A percentile compares a stretch with the other conserved stretches of the same genome.
These are phyloP conservation scores for Chloris gayana DNA, from an alignment of 176 grass and related monocot species.

Conservation along the genomic window DNA sequence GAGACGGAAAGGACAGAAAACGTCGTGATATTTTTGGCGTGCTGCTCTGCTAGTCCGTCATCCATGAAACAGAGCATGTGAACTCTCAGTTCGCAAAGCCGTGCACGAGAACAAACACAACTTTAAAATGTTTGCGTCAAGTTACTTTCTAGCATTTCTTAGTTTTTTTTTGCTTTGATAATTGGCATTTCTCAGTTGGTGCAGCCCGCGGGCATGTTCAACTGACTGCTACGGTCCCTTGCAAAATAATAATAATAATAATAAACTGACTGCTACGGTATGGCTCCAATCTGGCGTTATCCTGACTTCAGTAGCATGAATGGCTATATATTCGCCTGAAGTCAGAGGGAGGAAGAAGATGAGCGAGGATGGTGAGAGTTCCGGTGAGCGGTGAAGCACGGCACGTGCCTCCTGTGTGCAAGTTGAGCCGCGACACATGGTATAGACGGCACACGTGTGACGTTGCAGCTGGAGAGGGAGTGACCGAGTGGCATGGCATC, in stretches of 20 bases:
- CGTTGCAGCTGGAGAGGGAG: not conserved
- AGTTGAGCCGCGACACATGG: not conserved
- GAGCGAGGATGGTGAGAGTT: not conserved
- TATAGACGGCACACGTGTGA: not conserved
- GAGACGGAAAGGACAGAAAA: constrained; percentile 18
- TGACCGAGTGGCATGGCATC: too few species aligned
- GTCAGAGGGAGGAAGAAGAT: not conserved
- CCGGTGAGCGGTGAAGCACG: not conserved
- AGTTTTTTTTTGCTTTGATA: too few species aligned
- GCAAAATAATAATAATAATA: too few species aligned
- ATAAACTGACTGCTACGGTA: too few species aligned
- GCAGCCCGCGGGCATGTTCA: too few species aligned
- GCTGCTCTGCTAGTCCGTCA: not conserved
- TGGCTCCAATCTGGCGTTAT: too few species aligned
- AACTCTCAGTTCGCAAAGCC: not conserved
- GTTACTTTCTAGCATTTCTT: not conserved
- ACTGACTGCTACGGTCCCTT: too few species aligned
- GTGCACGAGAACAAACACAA: not conserved
- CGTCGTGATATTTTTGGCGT: not conserved
- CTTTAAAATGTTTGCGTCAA: not conserved
- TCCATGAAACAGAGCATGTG: not conserved
- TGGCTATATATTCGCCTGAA: too few species aligned
- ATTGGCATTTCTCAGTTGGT: too few species aligned
- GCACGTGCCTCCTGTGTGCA: not conserved
- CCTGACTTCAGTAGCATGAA: too few species aligned